Evolutionary conservation across 768 basidiomycete genomes (phyloP), one percentile per base, ranked within the genome.

Genomic region (Leucogyrophana mollusca): DNA sequence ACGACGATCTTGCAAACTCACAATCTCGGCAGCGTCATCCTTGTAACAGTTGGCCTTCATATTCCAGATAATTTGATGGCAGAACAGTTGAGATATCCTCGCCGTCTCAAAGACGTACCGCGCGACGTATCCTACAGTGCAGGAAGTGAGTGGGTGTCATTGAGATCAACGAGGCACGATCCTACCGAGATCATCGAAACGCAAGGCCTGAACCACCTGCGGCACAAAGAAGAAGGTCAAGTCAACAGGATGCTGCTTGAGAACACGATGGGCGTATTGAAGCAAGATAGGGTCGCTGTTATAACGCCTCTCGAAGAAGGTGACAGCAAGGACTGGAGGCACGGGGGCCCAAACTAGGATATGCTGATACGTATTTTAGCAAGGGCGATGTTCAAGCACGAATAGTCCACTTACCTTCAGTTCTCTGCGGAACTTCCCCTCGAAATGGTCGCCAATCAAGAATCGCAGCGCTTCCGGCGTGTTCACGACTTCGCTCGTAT

Each of bases 1-100:
- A 18, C 25, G 16, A n/a, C 49, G 2, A 43, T 21, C 13, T 2
- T 25, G 17, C 9, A 25, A 43, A 72, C 80, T 41, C 57, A 90
- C 92, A 48, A 88, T 74, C 64, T 94, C 94, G 11, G 83, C 91
- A 6, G 76, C 72, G 58, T 98, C 96, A 57, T 94, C 95, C 57
- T 88, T 91, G 65, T 83, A 96, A 51, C 90, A 93, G 59, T 99
- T 99, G 4, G 96, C 96, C 59, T 95, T 95, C 96, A 98, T 98
- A 64, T 98, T 99, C 96, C 96, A 99, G 51, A 99, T 91, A 53
- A 98, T 98, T 70, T 99, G 96, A 62, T 99, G 96, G 61, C 96
- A 99, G 72, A 99, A 99, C 18, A 93, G 68, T 62, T 95, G 94
- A 2, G 95, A 98, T 43, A 98, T 92, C 69, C 91, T 95, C 6